Evolutionary conservation across 2,329 filamentous ascomycete species (phyloP).

Genomic region (Alternaria metachromatica): DNA sequence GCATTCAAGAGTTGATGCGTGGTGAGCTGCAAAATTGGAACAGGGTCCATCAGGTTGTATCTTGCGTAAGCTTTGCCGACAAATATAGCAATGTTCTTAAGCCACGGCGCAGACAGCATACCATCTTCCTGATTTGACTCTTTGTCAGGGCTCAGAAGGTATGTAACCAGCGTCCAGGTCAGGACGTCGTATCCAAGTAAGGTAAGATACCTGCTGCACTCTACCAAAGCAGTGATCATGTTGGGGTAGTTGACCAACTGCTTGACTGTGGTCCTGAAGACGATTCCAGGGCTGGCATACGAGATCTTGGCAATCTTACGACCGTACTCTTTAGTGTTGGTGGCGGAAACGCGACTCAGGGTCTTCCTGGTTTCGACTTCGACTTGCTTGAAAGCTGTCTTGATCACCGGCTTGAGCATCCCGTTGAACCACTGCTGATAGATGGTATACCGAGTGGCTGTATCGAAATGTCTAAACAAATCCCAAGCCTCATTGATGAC

Average conservation of each 20-base stretch:
- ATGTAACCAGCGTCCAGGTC: constrained; percentile 87
- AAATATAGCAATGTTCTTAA: constrained; percentile 88
- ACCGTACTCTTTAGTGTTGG: constrained; percentile 85
- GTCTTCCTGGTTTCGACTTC: constrained; percentile 81
- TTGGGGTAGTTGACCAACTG: constrained; percentile 96
- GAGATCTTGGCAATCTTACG: constrained; percentile 91
- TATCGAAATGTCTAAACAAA: constrained; percentile 79
- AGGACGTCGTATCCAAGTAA: constrained; percentile 91
- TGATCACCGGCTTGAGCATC: constrained; percentile 68
- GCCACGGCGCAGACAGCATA: constrained; percentile 86
- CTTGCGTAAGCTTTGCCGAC: constrained; percentile 88
- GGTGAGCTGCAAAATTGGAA: constrained; percentile 88
- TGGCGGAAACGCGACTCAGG: constrained; percentile 87
- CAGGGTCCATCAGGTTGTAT: constrained; percentile 82
- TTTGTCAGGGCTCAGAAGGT: constrained; percentile 64
- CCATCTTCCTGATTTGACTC: constrained; percentile 68
- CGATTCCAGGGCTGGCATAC: constrained; percentile 85
- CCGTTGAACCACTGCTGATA: constrained; percentile 85
- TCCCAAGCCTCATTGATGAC: constrained; percentile 87
- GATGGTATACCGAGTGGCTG: constrained; percentile 79
- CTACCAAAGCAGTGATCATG: constrained; percentile 91
- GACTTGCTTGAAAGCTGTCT: constrained; percentile 77
- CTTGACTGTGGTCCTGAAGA: constrained; percentile 86
- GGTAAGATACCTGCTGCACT: constrained; percentile 93
- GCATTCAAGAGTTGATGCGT: constrained; percentile 75